Conservation (phyloP, 208 protist species). For the Wallacemonas sp. region DNA sequence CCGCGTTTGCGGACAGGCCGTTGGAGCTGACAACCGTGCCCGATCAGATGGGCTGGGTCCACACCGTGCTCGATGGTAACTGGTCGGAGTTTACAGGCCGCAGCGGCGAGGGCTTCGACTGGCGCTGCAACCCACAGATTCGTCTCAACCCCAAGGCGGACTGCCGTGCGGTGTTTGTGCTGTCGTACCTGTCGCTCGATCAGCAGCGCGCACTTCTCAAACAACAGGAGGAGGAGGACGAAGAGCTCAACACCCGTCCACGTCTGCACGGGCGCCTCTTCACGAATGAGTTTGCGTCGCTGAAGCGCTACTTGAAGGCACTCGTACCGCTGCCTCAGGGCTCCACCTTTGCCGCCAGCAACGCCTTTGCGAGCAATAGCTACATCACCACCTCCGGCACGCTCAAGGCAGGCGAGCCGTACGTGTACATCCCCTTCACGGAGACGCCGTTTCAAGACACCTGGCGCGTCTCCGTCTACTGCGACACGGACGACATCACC, state of each 20-base stretch:
- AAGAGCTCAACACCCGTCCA: constrained; percentile 71
- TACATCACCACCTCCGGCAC: constrained; percentile 84
- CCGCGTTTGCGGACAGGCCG: constrained; percentile 76
- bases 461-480: constrained; percentile 87
- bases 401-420: constrained; percentile 60
- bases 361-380: constrained; percentile 84
- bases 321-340: constrained; percentile 86
- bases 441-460: constrained; percentile 74
- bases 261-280: constrained; percentile 88
- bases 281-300: constrained; percentile 59
- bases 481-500: constrained; percentile 76
- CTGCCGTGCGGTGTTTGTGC: constrained; percentile 80
- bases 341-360: constrained; percentile 86
- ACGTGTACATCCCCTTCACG: constrained; percentile 91
- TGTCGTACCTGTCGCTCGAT: constrained; percentile 86
- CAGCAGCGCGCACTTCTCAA: constrained; percentile 41
- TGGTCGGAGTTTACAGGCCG: constrained; percentile 89
- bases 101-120: constrained; percentile 81
- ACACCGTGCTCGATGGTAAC: constrained; percentile 71
- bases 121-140: constrained; percentile 90
- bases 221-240: constrained; percentile 68
- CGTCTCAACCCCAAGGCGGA: constrained; percentile 55
- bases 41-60: constrained; percentile 88
- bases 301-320: constrained; percentile 87
- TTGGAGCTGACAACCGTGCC: constrained; percentile 85